Base-by-base conservation (phyloP, 352 stramenopile genomes). In the Phytophthora boehmeriae region DNA sequence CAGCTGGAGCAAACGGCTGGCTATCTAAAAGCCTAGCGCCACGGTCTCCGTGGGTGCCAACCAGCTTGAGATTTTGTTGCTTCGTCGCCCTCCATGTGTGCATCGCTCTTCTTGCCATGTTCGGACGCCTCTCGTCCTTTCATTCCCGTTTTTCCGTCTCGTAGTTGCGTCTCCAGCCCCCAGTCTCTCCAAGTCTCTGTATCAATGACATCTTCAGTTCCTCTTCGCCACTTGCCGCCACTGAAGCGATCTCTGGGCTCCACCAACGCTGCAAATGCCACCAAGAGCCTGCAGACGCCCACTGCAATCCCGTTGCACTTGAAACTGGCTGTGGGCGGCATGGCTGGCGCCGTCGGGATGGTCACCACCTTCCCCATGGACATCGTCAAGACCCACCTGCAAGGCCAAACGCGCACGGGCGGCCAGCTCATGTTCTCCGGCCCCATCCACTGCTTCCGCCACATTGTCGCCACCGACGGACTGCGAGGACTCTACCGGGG, bases 311-410 rank as follows among this genome's bases (percentile, higher is more conserved):
- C 86, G 35, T 82, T 97, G 48, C 64, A 92, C 51, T 71, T 80
- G 63, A 93, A 97, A 64, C 86, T 98, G 27, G 75, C 75, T 6
- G 75, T 98, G 16, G 90, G 89, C 38, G 86, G 85, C 32, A 76
- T 97, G 41, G 91, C 92, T 6, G 92, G 91, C 9, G 83, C 85
- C 51, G 76, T 97, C 34, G 92, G 90, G 43, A 88, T 92, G 53
- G 74, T 79, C 34, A 62, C 84, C 9, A 94, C 96, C 10, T 98
- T 96, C 76, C 92, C 92, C 39, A 88, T 98, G 54, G 93, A 98
- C 76, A 87, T 98, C 47, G 81, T 97, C 63, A 98, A 98, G 78
- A 98, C 93, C 13, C 81, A 95, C 20, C 71, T 98, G 63, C 93
- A 97, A 71, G 93, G 81, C 42, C 77, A 87, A 54, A 85, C 73